phyloP scores from a whole-genome alignment of 768 basidiomycete species.

The Dioszegia crocea region DNA sequence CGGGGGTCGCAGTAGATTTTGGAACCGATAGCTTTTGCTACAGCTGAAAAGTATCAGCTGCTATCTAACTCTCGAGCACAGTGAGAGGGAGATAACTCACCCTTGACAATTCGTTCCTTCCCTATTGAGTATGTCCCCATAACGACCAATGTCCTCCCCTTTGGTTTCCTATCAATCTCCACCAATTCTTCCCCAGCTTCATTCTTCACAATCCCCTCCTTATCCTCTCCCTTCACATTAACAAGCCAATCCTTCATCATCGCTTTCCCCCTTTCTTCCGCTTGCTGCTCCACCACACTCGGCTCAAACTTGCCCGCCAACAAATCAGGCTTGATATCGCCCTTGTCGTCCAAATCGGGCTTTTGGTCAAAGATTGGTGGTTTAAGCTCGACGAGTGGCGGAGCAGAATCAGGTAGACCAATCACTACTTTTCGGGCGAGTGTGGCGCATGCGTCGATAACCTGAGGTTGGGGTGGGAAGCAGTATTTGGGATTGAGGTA shows the following conservation, averaged over 20 bases:
- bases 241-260: slow-evolving; percentile 51
- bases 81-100: slow-evolving; percentile 50
- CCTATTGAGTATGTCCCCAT: slow-evolving; percentile 85
- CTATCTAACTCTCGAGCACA: neutral
- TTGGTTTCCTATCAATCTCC: slow-evolving; percentile 22
- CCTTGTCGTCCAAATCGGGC: slow-evolving; percentile 21
- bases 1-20: slow-evolving; percentile 86
- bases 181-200: slow-evolving; percentile 20
- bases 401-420: slow-evolving; percentile 32
- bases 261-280: slow-evolving; percentile 37
- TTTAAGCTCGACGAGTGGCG: slow-evolving; percentile 19
- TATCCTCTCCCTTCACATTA: slow-evolving; percentile 42
- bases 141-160: slow-evolving; percentile 46
- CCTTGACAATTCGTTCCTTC: slow-evolving; percentile 96
- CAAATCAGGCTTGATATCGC: slow-evolving; percentile 34
- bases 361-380: slow-evolving; percentile 11
- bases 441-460: slow-evolving; percentile 86
- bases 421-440: slow-evolving; percentile 62
- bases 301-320: slow-evolving; percentile 15
- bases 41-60: slow-evolving; percentile 55
- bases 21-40: slow-evolving; percentile 72
- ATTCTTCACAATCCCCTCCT: slow-evolving; percentile 10
- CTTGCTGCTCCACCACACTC: slow-evolving; percentile 14
- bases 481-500: slow-evolving; percentile 91
- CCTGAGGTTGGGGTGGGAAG: slow-evolving; percentile 91